Evolutionary conservation across 306 rosid genomes (phyloP).

Genomic region (Prunus salicina): DNA sequence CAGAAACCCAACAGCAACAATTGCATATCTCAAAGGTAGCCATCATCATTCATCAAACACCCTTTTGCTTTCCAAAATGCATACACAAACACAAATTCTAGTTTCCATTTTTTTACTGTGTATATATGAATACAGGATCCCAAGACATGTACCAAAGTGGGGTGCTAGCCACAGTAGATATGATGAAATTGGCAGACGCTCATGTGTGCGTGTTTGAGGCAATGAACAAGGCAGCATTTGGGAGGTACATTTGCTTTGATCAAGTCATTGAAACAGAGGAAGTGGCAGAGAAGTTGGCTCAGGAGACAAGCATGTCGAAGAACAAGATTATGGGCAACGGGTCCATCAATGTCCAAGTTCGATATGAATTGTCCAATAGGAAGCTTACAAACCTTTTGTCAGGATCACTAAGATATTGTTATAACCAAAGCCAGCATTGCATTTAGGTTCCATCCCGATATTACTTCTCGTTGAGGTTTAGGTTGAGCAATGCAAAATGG

Average conservation of each 20-base stretch:
- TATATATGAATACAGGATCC: constrained; percentile 42
- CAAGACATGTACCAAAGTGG: constrained; percentile 62
- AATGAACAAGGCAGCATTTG: constrained; percentile 51
- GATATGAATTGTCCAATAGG: constrained; percentile 46
- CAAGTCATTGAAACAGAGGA: constrained; percentile 29
- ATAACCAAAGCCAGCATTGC: constrained; percentile 17
- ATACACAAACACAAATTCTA: neutral
- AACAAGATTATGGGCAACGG: constrained; percentile 48
- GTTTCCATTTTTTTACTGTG: neutral
- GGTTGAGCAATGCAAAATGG: neutral
- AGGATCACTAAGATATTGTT: constrained; percentile 35
- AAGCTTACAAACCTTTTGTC: constrained; percentile 61
- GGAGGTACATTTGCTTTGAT: constrained; percentile 82
- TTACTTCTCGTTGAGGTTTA: neutral
- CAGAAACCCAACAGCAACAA: constrained; percentile 67
- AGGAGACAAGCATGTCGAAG: constrained; percentile 31
- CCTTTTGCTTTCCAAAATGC: too few species aligned
- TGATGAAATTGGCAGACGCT: constrained; percentile 58
- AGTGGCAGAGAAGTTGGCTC: constrained; percentile 62
- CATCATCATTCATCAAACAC: neutral
- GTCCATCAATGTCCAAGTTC: neutral
- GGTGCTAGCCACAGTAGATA: constrained; percentile 60
- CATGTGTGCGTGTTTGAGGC: constrained; percentile 62
- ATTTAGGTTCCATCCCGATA: neutral
- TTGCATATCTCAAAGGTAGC: constrained; percentile 90